A percentile compares a stretch with the other conserved stretches of the same genome.
Conservation (phyloP, 2,329 filamentous ascomycete genomes). For the Colletotrichum lentis region DNA sequence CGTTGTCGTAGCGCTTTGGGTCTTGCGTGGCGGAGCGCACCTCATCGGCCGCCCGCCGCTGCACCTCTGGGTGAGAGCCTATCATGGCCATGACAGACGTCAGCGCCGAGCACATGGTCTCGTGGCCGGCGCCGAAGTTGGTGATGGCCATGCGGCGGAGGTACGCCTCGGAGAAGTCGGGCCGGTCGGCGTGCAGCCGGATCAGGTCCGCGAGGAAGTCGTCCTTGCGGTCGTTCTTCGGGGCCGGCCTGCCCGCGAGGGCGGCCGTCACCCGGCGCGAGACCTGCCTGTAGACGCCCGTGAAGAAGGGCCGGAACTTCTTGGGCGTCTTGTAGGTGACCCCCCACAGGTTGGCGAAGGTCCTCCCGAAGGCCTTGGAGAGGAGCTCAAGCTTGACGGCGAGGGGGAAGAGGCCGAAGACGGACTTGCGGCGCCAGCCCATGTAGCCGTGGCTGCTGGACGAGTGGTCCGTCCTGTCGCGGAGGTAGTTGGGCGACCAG, state of each 20-base stretch:
- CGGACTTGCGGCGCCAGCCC: slow-evolving; percentile 61
- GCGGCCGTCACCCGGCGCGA: slow-evolving; percentile 47
- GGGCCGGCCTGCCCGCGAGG: slow-evolving; percentile 32
- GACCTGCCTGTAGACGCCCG: slow-evolving; percentile 47
- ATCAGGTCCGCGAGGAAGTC: slow-evolving; percentile 60
- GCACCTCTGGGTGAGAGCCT: slow-evolving; percentile 49
- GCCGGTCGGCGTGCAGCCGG: slow-evolving; percentile 53
- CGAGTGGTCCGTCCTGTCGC: slow-evolving; percentile 54
- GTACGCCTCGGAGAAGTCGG: slow-evolving; percentile 57
- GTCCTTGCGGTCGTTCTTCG: slow-evolving; percentile 44
- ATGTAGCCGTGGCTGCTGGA: slow-evolving; percentile 59
- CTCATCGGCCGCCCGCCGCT: slow-evolving; percentile 45
- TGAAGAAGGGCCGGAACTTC: slow-evolving; percentile 59
- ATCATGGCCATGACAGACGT: slow-evolving; percentile 60
- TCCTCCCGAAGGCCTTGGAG: slow-evolving; percentile 48
- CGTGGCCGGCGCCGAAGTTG: slow-evolving; percentile 65
- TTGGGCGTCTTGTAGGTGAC: slow-evolving; percentile 55
- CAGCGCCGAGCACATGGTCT: slow-evolving; percentile 62
- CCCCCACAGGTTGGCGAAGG: slow-evolving; percentile 55
- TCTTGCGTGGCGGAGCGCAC: slow-evolving; percentile 39
- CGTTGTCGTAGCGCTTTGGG: slow-evolving; percentile 42
- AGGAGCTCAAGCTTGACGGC: slow-evolving; percentile 52
- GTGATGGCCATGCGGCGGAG: slow-evolving; percentile 62
- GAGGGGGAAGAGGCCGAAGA: slow-evolving; percentile 60
- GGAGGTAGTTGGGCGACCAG: slow-evolving; percentile 61